Conservation (phyloP, 352 stramenopile species). For the Phytophthora melonis region DNA sequence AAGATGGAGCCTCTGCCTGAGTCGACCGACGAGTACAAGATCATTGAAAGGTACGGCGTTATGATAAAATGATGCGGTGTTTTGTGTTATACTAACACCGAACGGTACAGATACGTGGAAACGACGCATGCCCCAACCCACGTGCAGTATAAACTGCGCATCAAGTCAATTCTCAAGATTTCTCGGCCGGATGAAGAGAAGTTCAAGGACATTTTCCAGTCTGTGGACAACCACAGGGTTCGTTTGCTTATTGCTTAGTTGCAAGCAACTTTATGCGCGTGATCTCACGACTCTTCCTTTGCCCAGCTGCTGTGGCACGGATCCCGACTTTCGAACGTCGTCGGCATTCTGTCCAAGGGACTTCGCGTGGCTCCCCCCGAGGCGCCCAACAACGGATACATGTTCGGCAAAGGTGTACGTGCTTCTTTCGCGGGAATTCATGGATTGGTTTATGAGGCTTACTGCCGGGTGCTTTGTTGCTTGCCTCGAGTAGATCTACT, state of each 20-base stretch:
- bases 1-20: conserved; percentile 53
- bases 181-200: conserved; percentile 55
- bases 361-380: conserved; percentile 85
- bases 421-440: not conserved
- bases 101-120: conserved; percentile 57
- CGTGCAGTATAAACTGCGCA: conserved; percentile 68
- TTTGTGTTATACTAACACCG: conserved; percentile 1
- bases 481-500: conserved; percentile 73
- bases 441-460: not conserved
- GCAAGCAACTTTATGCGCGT: not conserved
- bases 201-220: conserved; percentile 52
- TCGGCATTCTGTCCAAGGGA: conserved; percentile 83
- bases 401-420: conserved; percentile 89
- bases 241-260: not conserved
- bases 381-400: conserved; percentile 79
- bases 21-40: conserved; percentile 51
- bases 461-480: not conserved
- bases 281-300: conserved; percentile 5
- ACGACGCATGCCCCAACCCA: conserved; percentile 71
- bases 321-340: conserved; percentile 78
- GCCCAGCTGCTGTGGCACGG: conserved; percentile 87
- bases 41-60: conserved; percentile 50
- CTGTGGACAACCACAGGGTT: conserved; percentile 70
- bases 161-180: conserved; percentile 68
- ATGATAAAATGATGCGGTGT: not conserved